Percentiles rank a stretch among this genome's conserved stretches.
Evolutionary conservation across 495 filamentous ascomycete genomes (phyloP).

Genomic region (Penicillium crystallinum): DNA sequence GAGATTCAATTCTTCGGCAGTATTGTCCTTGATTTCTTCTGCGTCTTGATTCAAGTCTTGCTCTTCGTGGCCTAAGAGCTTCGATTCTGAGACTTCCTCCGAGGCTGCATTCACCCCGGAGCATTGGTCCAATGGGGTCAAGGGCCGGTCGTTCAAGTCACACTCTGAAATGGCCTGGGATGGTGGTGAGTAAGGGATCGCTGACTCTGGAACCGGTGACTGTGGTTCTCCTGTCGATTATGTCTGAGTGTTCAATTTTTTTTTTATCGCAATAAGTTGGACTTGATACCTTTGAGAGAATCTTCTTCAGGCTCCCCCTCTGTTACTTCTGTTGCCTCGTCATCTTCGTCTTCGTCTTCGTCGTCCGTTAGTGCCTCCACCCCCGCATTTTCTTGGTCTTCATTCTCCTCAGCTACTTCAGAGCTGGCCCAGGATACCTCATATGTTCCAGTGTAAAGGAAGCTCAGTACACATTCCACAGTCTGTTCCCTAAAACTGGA

Average conservation of each 20-base stretch:
- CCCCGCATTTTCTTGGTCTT: background rate
- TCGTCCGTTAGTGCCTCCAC: background rate
- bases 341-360: background rate
- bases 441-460: constrained; percentile 9
- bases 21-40: background rate
- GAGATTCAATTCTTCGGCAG: background rate
- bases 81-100: background rate
- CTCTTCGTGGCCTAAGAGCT: background rate
- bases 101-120: background rate
- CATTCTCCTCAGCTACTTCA: background rate
- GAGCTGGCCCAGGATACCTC: background rate
- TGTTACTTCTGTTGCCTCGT: background rate
- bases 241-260: background rate
- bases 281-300: background rate
- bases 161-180: background rate
- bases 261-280: background rate
- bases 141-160: background rate
- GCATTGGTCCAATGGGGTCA: background rate
- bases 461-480: constrained; percentile 9
- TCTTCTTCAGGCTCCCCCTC: background rate
- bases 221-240: background rate
- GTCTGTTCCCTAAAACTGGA: constrained; percentile 9
- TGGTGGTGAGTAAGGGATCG: background rate
- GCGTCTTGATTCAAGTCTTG: background rate
- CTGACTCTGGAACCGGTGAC: background rate